phyloP scores from a whole-genome alignment of 345 rosid genomes.

The Microthlaspi erraticum region DNA sequence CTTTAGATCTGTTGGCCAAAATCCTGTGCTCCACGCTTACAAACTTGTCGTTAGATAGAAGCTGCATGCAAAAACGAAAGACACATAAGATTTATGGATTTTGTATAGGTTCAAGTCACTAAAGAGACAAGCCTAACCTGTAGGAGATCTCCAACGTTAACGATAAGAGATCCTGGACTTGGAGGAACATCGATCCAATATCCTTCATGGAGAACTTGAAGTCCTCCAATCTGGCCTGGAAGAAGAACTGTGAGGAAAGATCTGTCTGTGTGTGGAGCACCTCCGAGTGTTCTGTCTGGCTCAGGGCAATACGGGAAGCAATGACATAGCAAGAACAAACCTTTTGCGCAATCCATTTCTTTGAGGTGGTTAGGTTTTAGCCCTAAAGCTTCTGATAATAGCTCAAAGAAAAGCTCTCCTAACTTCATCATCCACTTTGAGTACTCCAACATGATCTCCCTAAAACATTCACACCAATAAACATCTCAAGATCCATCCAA shows the following conservation, averaged over 20 bases:
- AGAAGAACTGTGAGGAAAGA: conserved; percentile 62
- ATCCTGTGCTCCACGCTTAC: conserved; percentile 54
- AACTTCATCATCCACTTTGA: conserved; percentile 44
- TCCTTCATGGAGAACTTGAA: conserved; percentile 49
- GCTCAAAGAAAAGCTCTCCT: conserved; percentile 48
- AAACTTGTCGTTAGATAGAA: conserved; percentile 50
- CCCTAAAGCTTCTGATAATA: conserved; percentile 65
- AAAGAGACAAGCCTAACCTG: conserved; percentile 47
- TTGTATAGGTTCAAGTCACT: neutral
- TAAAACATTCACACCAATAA: conserved; percentile 27
- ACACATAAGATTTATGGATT: conserved; percentile 9
- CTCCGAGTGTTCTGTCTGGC: conserved; percentile 60
- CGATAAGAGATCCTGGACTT: conserved; percentile 48
- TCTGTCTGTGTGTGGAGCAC: conserved; percentile 47
- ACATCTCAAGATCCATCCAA: too few relatives aligned
- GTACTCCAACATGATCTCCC: conserved; percentile 52
- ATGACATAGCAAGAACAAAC: conserved; percentile 47
- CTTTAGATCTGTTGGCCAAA: conserved; percentile 41
- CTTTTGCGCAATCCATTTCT: conserved; percentile 52
- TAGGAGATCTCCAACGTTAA: conserved; percentile 62
- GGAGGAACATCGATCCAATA: conserved; percentile 59
- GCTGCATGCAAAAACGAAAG: conserved; percentile 33
- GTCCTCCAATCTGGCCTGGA: conserved; percentile 65
- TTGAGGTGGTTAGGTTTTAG: conserved; percentile 45
- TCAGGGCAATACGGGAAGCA: conserved; percentile 63